phyloP scores from a whole-genome alignment of 495 filamentous ascomycete species.

The Penicilliopsis zonata region DNA sequence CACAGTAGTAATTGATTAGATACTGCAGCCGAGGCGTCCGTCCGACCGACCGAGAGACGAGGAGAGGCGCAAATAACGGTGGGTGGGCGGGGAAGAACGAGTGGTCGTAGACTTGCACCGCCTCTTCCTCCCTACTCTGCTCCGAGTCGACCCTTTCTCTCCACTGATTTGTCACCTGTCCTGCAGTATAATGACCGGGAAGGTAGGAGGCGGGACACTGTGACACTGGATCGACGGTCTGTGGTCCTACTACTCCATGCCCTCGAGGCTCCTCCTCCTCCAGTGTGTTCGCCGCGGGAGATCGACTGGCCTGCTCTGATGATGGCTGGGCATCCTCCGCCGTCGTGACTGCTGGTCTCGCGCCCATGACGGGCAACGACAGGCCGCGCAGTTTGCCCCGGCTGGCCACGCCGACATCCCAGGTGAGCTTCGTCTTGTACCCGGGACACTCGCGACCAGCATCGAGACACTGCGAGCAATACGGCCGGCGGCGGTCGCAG shows the following conservation, averaged over 20 bases:
- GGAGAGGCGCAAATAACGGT: slow-evolving; percentile 30
- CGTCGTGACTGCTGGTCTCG: slow-evolving; percentile 7
- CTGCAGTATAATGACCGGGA: no score
- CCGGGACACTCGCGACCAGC: slow-evolving; percentile 87
- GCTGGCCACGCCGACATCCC: slow-evolving; percentile 95
- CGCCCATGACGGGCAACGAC: slow-evolving; percentile 60
- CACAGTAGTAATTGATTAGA: slow-evolving; percentile 57
- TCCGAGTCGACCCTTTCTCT: no score
- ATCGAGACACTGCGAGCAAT: slow-evolving; percentile 91
- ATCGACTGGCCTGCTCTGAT: no score
- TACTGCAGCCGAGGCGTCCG: slow-evolving; percentile 45
- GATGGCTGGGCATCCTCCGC: slow-evolving; percentile 1
- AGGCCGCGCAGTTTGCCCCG: slow-evolving; percentile 88
- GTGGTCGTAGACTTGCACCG: no score
- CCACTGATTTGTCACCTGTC: no score
- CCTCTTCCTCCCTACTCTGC: no score
- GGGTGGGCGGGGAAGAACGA: no score
- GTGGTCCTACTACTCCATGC: no score
- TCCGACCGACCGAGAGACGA: slow-evolving; percentile 34
- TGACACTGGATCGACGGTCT: no score
- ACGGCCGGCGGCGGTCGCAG: slow-evolving; percentile 88
- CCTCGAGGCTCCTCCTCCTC: no score
- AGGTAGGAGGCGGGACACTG: no score
- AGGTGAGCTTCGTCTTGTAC: slow-evolving; percentile 95
- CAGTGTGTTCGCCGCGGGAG: no score